Evolutionary conservation across 1,139 yeast species (phyloP).

Genomic region (Hyphopichia khmerensis): DNA sequence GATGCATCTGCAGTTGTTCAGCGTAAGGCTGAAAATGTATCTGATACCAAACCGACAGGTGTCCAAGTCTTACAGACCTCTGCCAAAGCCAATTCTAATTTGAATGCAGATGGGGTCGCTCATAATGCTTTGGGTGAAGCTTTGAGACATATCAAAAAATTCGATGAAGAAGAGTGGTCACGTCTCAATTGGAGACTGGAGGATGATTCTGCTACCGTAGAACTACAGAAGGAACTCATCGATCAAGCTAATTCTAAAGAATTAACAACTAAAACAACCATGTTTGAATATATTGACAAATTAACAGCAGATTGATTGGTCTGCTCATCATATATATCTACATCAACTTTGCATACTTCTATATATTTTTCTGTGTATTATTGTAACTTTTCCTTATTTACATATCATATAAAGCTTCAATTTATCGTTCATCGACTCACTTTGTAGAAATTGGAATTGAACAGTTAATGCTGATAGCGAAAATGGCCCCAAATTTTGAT

Average conservation of each 20-base stretch:
- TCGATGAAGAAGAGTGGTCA: constrained; percentile 69
- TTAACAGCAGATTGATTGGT: neutral
- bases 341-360: neutral
- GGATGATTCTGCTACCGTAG: constrained; percentile 33
- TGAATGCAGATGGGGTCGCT: constrained; percentile 75
- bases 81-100: constrained; percentile 51
- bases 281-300: constrained; percentile 25
- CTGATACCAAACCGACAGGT: constrained; percentile 35
- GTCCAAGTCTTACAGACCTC: constrained; percentile 46
- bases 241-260: constrained; percentile 20
- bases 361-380: neutral
- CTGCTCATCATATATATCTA: neutral
- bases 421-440: no score
- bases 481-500: neutral
- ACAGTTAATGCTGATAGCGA: no score
- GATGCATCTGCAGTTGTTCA: constrained; percentile 29
- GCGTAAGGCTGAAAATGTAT: constrained; percentile 18
- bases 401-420: no score
- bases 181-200: constrained; percentile 48
- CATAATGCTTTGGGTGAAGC: constrained; percentile 75
- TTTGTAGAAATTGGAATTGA: no score
- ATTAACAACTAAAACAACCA: constrained; percentile 27
- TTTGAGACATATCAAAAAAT: constrained; percentile 65
- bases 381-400: neutral
- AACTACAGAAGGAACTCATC: constrained; percentile 24